Base-by-base conservation (phyloP, 2,329 filamentous ascomycete species). In the Alternaria postmessia region DNA sequence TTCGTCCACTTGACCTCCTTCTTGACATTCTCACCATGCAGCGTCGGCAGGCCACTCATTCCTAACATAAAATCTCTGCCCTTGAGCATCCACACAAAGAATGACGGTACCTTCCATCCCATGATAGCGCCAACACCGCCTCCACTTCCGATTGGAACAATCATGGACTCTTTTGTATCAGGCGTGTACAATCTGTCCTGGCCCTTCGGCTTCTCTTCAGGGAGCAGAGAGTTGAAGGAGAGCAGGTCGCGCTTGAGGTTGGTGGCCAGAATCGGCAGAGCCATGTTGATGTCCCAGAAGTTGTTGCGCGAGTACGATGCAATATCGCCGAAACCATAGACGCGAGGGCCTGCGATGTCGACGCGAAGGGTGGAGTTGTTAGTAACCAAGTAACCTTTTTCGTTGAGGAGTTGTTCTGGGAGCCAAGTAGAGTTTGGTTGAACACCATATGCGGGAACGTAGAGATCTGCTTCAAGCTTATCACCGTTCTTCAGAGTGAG, bases 401-500 rank as follows among this genome's bases (percentile, higher is more conserved):
- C 71, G 59, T 81, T 76, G 4, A 88, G 78, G 41, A 85, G 80
- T 7, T 77, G 68, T 4, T 68, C 52, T 0, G 86, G 84, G 1
- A 88, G 74, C 70, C 82, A 88, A 8, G 75, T 77, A 20, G 81
- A 84, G 72, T 86, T 87, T 0, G 85, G 85, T 7, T 74, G 68
- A 12, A 82, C 82, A 28, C 86, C 86, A 14, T 80, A 80, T 0
- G 83, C 84, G 4, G 82, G 80, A 56, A 88, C 82, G 68, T 84
- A 87, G 24, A 86, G 62, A 65, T 88, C 86, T 3, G 81, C 79
- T 1, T 78, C 77, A 39, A 85, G 65, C 3, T 73, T 78, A 46
- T 81, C 76, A 42, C 85, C 85, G 58, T 84, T 82, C 61, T 63
- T 57, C 14, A 78, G 66, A 0, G 62, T 66, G 49, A 77, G 20